These are phyloP conservation scores for Xylariaceae sp. DNA, from an alignment of 2,329 filamentous ascomycete species.

Conservation along the genomic window DNA sequence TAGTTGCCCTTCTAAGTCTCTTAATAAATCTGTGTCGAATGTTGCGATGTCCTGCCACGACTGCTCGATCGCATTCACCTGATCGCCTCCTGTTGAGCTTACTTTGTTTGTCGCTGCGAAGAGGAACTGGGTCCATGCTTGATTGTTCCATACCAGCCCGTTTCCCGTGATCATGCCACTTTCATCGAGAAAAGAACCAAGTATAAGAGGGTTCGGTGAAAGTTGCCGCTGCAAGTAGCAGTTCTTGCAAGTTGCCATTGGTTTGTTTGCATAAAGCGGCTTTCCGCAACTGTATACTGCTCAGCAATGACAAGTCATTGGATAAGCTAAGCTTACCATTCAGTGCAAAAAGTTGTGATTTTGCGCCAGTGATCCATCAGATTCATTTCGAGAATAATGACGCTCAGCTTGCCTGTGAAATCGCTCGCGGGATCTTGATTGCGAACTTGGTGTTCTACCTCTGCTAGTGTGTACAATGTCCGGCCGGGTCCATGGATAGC, in stretches of 20 bases:
- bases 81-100: conserved; percentile 24
- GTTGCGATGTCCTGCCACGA: conserved; percentile 48
- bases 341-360: conserved; percentile 47
- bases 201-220: conserved; percentile 49
- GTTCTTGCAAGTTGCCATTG: conserved; percentile 46
- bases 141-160: conserved; percentile 60
- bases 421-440: conserved; percentile 36
- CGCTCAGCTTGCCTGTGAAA: conserved; percentile 51
- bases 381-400: conserved; percentile 44
- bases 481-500: conserved; percentile 43
- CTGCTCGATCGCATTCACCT: conserved; percentile 51
- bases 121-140: conserved; percentile 56
- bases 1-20: conserved; percentile 57
- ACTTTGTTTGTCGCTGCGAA: conserved; percentile 29
- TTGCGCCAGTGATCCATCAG: conserved; percentile 42
- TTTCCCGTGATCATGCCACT: conserved; percentile 58
- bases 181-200: conserved; percentile 57
- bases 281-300: conserved; percentile 54
- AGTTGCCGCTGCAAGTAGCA: conserved; percentile 44
- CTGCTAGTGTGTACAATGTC: conserved; percentile 50
- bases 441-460: conserved; percentile 51
- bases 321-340: conserved; percentile 46
- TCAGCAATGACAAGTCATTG: conserved; percentile 7
- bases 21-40: conserved; percentile 49
- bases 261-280: conserved; percentile 59